These are phyloP conservation scores for Ilyonectria mors-panacis DNA, from an alignment of 2,329 filamentous ascomycete genomes.

Conservation along the genomic window DNA sequence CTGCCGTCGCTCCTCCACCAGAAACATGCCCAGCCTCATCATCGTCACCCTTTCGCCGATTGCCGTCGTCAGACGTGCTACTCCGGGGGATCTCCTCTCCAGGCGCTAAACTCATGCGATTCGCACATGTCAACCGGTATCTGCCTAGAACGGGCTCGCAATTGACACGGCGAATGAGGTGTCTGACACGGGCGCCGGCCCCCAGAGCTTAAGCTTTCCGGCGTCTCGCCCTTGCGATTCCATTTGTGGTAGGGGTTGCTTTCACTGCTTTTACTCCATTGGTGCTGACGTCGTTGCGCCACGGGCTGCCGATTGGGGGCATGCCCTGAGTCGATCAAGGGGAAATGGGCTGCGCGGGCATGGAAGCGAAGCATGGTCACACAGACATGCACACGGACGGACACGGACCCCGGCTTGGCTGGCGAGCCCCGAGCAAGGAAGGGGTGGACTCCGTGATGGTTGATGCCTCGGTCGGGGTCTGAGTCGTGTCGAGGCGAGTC, in stretches of 20 bases:
- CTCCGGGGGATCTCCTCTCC: constrained; percentile 5
- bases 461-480: constrained; percentile 19
- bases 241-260: constrained; percentile 10
- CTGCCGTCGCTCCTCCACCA: constrained; percentile 39
- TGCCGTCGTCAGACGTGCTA: constrained; percentile 3
- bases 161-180: constrained; percentile 11
- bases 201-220: constrained; percentile 25
- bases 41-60: constrained; percentile 18
- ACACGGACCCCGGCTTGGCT: constrained; percentile 22
- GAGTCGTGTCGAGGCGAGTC: constrained; percentile 14
- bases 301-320: constrained; percentile 41
- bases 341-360: constrained; percentile 32
- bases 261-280: constrained; percentile 13
- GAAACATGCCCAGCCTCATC: constrained; percentile 32
- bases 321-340: constrained; percentile 43
- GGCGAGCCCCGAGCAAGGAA: background rate
- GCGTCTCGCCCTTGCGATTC: constrained; percentile 23
- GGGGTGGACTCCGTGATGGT: background rate
- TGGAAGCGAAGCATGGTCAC: constrained; percentile 33
- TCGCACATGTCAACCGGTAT: background rate
- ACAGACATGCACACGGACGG: constrained; percentile 34
- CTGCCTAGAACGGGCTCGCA: background rate
- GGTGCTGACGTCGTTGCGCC: constrained; percentile 43
- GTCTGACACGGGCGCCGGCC: background rate
- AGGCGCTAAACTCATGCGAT: background rate